Conservation (phyloP, 148 eudicot genomes). For the Amaranthus palmeri region DNA sequence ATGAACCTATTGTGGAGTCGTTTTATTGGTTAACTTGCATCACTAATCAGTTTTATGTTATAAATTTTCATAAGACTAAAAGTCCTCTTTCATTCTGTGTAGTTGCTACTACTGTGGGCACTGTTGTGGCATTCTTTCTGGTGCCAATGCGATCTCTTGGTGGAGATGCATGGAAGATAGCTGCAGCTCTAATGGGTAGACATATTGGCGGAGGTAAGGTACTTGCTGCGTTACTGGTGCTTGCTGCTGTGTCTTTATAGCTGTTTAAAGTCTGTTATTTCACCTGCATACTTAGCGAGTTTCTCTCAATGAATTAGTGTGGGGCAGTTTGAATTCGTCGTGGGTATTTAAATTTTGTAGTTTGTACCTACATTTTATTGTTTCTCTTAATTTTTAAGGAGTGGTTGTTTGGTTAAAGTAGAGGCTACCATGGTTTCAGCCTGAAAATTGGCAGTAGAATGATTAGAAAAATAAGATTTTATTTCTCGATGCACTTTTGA, state of each 20-base stretch:
- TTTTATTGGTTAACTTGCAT: neutral
- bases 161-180: conserved; percentile 87
- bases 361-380: neutral
- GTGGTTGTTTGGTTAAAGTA: neutral
- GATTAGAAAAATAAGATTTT: neutral
- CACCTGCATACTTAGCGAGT: neutral
- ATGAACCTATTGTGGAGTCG: neutral
- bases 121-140: conserved; percentile 63
- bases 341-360: neutral
- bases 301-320: conserved; percentile 4
- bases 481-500: neutral
- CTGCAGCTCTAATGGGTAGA: conserved; percentile 97
- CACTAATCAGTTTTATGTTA: neutral
- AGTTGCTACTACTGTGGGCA: conserved; percentile 89
- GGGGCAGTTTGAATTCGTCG: neutral
- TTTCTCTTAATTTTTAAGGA: neutral
- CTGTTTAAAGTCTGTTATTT: neutral
- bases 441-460: neutral
- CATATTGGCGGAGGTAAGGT: conserved; percentile 94
- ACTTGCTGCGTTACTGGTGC: conserved; percentile 14
- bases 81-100: conserved; percentile 16
- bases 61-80: conserved; percentile 11
- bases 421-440: neutral
- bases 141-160: conserved; percentile 93
- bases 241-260: conserved; percentile 1